Evolutionary conservation across 805 yeast species (phyloP), one percentile per base, ranked within the genome.

Genomic region (Candida fluviatilis): DNA sequence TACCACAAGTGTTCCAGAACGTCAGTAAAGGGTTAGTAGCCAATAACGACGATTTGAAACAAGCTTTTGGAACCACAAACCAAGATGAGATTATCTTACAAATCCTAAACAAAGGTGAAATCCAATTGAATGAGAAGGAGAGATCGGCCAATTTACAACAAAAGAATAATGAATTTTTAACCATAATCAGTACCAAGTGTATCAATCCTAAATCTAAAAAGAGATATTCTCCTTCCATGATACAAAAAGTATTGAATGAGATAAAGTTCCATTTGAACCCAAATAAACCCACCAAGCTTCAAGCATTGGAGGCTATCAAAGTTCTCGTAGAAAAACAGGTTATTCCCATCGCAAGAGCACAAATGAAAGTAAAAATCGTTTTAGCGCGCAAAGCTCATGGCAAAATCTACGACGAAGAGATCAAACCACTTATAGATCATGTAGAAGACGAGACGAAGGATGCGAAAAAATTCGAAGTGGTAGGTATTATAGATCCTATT

Each of bases 1-100:
- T 93, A 37, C 96, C 89, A n/a, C 96, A 85, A 58, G 95, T 93
- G 1, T 93, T 93, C 53, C 58, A 79, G 25, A 93, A 93, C 54
- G 98, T 90, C 0, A 87, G 96, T 12, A 93, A 93, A 55, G 99
- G 99, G 2, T 88, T 80, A 45, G 90, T 86, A 1, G 98, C 98
- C 2, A 80, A 90, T 13, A 78, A 84, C 48, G 95, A 87, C 7
- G 97, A 91, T 41, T 66, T 93, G 16, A 65, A 73, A 46, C 73
- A 78, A 39, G 71, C 82, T 1, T 91, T 93, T 57, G 89, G 84
- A 1, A 75, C 88, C 0, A 78, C 89, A 0, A 84, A 90, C 50
- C 72, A 76, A 10, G 86, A 89, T 53, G 71, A 72, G 25, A 84
- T 90, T 35, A 80, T 93, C 18, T 67, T 77, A 37, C 96, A 88